Percentiles rank a stretch among this genome's conserved stretches.
Evolutionary conservation across 495 filamentous ascomycete genomes (phyloP).

Genomic region (Tuber umbilicatum): DNA sequence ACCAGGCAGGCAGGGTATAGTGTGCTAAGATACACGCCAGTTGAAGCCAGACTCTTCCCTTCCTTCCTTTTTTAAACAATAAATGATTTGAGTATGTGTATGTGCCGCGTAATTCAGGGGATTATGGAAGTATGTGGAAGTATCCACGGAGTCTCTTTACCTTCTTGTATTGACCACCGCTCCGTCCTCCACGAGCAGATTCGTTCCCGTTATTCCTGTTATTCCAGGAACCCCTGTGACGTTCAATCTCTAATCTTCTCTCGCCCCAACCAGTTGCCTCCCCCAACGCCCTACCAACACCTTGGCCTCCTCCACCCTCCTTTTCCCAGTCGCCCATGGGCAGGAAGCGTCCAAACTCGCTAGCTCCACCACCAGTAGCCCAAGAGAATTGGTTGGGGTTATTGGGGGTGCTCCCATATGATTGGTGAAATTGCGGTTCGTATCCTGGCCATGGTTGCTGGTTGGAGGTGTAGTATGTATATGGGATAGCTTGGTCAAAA

Average conservation of each 20-base stretch:
- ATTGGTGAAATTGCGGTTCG: constrained; percentile 29
- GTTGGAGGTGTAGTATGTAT: constrained; percentile 24
- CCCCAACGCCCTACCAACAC: constrained; percentile 33
- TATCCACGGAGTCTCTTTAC: constrained; percentile 32
- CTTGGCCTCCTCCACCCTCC: constrained; percentile 34
- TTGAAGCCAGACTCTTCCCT: no score
- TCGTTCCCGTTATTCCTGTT: constrained; percentile 8
- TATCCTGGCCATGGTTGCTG: constrained; percentile 26
- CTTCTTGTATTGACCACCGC: constrained; percentile 36
- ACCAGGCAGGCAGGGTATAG: no score
- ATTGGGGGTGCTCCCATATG: constrained; percentile 25
- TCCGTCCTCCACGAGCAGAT: constrained; percentile 23
- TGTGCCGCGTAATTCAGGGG: constrained; percentile 12
- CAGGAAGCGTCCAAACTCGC: constrained; percentile 32
- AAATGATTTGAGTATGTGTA: constrained; percentile 8
- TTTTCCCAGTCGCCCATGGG: constrained; percentile 36
- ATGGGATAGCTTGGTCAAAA: constrained; percentile 18
- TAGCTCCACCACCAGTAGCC: constrained; percentile 25
- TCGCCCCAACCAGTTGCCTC: constrained; percentile 35
- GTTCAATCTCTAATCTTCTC: constrained; percentile 27
- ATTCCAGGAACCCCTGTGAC: constrained; percentile 17
- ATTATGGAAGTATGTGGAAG: constrained; percentile 12
- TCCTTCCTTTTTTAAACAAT: background rate
- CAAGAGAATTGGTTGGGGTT: constrained; percentile 32
- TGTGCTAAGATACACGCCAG: no score